Conservation (phyloP, 495 filamentous ascomycete genomes). For the Lophiotrema nucula region DNA sequence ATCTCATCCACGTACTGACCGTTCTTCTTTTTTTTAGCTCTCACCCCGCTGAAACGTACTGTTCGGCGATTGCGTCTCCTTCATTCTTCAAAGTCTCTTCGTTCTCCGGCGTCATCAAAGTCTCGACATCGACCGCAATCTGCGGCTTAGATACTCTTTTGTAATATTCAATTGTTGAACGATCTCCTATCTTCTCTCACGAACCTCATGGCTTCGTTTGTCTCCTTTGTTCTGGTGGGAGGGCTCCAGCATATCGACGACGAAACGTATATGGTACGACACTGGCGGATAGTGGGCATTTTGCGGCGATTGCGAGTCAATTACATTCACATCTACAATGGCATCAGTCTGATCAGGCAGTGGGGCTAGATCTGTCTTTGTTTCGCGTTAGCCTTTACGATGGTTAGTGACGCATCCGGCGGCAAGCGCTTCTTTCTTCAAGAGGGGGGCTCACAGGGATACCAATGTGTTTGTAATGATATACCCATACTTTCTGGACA, state of each 20-base stretch:
- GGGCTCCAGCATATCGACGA: conserved; percentile 1
- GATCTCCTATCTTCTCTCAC: neutral
- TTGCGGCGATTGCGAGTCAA: too few species aligned
- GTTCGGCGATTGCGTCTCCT: conserved; percentile 26
- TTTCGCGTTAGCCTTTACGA: neutral
- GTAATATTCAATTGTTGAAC: conserved; percentile 5
- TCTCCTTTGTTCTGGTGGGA: conserved; percentile 7
- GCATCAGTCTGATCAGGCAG: too few species aligned
- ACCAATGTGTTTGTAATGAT: conserved; percentile 11
- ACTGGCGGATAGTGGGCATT: too few species aligned
- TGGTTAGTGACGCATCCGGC: neutral
- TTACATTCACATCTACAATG: too few species aligned
- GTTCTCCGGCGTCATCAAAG: too few species aligned
- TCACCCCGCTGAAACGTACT: conserved; percentile 27
- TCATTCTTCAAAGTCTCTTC: too few species aligned
- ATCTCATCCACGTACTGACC: conserved; percentile 10
- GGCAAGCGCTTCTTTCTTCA: neutral
- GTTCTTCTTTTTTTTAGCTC: conserved; percentile 16
- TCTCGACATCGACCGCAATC: conserved; percentile 15
- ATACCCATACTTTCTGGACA: conserved; percentile 10
- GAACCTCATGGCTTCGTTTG: neutral
- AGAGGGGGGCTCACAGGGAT: neutral
- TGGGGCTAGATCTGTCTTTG: too few species aligned
- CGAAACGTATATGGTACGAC: conserved; percentile 17
- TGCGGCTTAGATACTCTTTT: conserved; percentile 5